Evolutionary conservation across 2,329 filamentous ascomycete genomes (phyloP).

Genomic region (Colletotrichum higginsianum): DNA sequence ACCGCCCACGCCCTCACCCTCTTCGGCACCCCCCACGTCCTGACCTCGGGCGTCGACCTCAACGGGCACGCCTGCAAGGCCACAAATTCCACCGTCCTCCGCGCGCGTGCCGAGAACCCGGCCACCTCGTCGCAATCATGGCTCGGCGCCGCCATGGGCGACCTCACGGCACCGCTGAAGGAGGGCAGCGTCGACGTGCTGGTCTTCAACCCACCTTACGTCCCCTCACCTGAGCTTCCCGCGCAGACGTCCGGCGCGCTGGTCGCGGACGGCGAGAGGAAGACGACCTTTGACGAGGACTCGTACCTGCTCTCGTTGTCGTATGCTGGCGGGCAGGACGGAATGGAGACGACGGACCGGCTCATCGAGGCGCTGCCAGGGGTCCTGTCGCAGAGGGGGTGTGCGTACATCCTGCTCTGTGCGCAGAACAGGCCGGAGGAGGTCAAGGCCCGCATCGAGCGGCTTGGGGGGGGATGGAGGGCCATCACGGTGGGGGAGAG

Average conservation of each 20-base stretch:
- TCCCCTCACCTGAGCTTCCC: constrained; percentile 86
- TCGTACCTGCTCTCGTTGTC: constrained; percentile 87
- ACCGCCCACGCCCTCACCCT: constrained; percentile 81
- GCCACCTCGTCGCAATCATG: constrained; percentile 64
- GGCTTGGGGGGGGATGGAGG: constrained; percentile 73
- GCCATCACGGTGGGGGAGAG: constrained; percentile 85
- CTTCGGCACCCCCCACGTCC: constrained; percentile 78
- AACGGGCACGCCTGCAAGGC: constrained; percentile 87
- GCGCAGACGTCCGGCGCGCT: constrained; percentile 44
- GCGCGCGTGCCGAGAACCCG: constrained; percentile 55
- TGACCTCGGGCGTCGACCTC: constrained; percentile 86
- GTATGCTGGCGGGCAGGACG: constrained; percentile 90
- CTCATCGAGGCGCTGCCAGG: constrained; percentile 79
- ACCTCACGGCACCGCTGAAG: constrained; percentile 77
- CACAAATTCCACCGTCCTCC: constrained; percentile 77
- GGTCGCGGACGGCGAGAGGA: constrained; percentile 46
- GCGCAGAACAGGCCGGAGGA: constrained; percentile 88
- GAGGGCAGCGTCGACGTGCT: constrained; percentile 80
- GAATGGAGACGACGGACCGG: constrained; percentile 93
- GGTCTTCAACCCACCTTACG: constrained; percentile 97
- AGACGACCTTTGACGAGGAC: constrained; percentile 79
- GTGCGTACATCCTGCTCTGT: constrained; percentile 92
- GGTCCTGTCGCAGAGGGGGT: constrained; percentile 76
- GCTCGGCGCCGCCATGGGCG: constrained; percentile 77
- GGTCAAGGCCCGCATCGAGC: constrained; percentile 70